Conservation (phyloP, 2,329 filamentous ascomycete genomes). For the Dactylellina sp. region DNA sequence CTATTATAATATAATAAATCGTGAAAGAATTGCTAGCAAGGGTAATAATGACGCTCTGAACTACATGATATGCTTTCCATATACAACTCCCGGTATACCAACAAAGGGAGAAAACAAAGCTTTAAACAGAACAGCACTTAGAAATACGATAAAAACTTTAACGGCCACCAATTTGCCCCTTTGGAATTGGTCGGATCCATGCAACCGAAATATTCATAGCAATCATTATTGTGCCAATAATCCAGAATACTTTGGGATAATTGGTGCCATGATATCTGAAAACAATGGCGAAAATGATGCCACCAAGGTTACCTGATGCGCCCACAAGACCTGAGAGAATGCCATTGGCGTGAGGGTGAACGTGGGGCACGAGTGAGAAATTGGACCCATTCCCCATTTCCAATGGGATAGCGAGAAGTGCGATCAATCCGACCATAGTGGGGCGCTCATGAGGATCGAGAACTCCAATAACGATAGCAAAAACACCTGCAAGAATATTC, state of each 20-base stretch:
- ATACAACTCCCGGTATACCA: neutral
- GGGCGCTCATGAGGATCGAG: constrained; percentile 72
- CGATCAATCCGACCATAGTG: constrained; percentile 80
- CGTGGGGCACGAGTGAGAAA: constrained; percentile 87
- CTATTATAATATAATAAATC: neutral
- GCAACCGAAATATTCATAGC: constrained; percentile 74
- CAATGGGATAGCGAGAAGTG: constrained; percentile 81
- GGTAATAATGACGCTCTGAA: too few relatives aligned
- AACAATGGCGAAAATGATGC: constrained; percentile 83
- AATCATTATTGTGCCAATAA: constrained; percentile 82
- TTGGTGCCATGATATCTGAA: constrained; percentile 79
- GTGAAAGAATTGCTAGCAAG: too few relatives aligned
- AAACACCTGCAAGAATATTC: constrained; percentile 70
- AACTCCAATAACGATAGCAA: constrained; percentile 74
- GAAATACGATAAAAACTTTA: constrained; percentile 56
- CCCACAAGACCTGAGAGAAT: constrained; percentile 81
- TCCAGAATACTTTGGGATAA: constrained; percentile 80
- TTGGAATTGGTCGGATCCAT: constrained; percentile 73
- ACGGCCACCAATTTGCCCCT: constrained; percentile 68
- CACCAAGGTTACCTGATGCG: constrained; percentile 84
- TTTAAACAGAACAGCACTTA: neutral
- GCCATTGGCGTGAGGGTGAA: constrained; percentile 83
- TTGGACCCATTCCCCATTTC: constrained; percentile 88
- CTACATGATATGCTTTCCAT: too few relatives aligned
- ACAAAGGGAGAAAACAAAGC: constrained; percentile 5